Percentiles rank a stretch among this genome's conserved stretches.
Conservation (phyloP, 164 flowering plant genomes). For the Euptelea pleiosperma region DNA sequence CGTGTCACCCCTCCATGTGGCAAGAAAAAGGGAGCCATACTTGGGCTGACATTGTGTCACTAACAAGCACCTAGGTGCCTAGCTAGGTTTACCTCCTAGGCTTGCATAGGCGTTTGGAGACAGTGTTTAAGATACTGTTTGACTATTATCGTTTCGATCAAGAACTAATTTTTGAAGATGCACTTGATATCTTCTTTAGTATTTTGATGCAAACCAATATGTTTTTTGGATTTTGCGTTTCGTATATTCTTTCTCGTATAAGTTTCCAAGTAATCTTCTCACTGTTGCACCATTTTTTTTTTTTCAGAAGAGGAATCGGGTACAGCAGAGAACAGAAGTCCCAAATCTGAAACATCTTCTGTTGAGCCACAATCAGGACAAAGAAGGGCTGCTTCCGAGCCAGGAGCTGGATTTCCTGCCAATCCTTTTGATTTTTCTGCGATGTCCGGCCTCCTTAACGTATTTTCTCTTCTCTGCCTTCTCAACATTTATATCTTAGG, state of each 20-base stretch:
- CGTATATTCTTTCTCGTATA: background rate
- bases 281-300: background rate
- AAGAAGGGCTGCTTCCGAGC: slow-evolving; percentile 26
- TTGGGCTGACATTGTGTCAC: no score
- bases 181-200: background rate
- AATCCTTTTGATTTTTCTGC: slow-evolving; percentile 87
- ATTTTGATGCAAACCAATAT: background rate
- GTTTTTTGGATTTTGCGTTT: background rate
- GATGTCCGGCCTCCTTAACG: slow-evolving; percentile 75
- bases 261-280: background rate
- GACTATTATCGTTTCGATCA: background rate
- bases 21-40: no score
- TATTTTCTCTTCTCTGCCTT: slow-evolving; percentile 19
- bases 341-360: slow-evolving; percentile 35
- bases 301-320: slow-evolving; percentile 32
- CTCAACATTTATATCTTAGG: background rate
- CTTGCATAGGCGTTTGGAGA: no score
- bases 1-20: no score
- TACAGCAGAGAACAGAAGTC: slow-evolving; percentile 25
- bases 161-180: background rate
- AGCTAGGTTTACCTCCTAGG: no score
- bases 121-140: background rate
- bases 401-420: slow-evolving; percentile 38
- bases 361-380: slow-evolving; percentile 32
- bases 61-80: no score